These are phyloP conservation scores for Kandelia obovata DNA, from an alignment of 345 rosid genomes.

Conservation along the genomic window DNA sequence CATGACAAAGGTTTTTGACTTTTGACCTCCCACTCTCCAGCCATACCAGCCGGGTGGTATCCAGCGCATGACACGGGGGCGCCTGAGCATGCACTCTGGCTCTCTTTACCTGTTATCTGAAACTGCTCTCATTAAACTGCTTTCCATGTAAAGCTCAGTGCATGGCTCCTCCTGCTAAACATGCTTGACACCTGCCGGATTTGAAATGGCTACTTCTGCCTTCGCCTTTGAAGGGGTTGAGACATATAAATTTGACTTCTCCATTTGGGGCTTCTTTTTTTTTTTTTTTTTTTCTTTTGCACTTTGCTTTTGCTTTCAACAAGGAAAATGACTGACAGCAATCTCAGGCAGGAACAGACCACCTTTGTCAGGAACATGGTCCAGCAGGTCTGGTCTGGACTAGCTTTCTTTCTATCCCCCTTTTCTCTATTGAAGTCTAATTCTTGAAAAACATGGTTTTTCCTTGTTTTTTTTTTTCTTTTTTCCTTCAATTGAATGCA, in stretches of 20 bases:
- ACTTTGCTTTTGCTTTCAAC: background rate
- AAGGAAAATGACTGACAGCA: background rate
- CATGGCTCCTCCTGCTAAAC: background rate
- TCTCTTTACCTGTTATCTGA: background rate
- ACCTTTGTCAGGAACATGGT: background rate
- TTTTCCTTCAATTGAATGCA: background rate
- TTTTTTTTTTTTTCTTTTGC: too few relatives aligned
- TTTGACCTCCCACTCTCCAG: too few relatives aligned
- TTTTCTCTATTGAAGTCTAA: background rate
- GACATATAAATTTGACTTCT: too few relatives aligned
- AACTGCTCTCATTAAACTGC: background rate
- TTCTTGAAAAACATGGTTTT: background rate
- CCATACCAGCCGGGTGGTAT: too few relatives aligned
- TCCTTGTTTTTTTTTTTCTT: too few relatives aligned
- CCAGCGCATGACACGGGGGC: background rate
- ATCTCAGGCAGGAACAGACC: slow-evolving; percentile 1
- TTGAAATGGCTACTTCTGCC: background rate
- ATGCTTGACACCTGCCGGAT: slow-evolving; percentile 7
- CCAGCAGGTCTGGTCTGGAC: background rate
- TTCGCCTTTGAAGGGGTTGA: too few relatives aligned
- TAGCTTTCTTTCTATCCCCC: too few relatives aligned
- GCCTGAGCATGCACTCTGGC: too few relatives aligned
- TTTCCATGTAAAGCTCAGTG: background rate
- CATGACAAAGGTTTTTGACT: too few relatives aligned
- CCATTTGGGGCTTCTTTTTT: too few relatives aligned